These are phyloP conservation scores for Xylariaceae sp. DNA, from an alignment of 2,329 filamentous ascomycete species.

Conservation along the genomic window DNA sequence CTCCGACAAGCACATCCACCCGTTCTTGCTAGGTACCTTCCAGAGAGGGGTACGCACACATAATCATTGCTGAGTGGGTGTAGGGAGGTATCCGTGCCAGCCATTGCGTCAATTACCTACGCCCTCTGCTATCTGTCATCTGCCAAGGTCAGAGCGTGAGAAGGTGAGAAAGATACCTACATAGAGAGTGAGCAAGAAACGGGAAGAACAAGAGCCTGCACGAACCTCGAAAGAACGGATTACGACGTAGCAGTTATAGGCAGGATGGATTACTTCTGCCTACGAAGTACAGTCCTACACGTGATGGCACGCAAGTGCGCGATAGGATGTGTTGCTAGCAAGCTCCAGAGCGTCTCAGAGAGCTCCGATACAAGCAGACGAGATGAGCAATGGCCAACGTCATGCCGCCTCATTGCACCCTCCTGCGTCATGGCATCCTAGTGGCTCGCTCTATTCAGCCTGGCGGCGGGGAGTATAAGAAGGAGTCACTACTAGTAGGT, in stretches of 20 bases:
- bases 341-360: not conserved
- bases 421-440: constrained; percentile 6
- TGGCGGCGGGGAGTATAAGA: not conserved
- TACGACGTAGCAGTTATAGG: too few species aligned
- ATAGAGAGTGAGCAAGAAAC: not conserved
- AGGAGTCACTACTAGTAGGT: not conserved
- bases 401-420: not conserved
- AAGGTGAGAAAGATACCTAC: not conserved
- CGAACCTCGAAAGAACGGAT: too few species aligned
- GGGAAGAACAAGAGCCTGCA: not conserved
- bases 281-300: not conserved
- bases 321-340: not conserved
- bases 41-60: too few species aligned
- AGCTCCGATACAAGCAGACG: not conserved
- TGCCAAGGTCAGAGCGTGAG: not conserved
- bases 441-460: not conserved
- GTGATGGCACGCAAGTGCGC: not conserved
- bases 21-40: too few species aligned
- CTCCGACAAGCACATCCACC: not conserved
- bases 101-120: not conserved
- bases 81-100: not conserved
- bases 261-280: not conserved
- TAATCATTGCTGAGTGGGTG: too few species aligned
- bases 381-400: not conserved
- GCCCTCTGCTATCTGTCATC: not conserved